Evolutionary conservation across 768 basidiomycete species (phyloP).

Genomic region (Exidia glandulosa): DNA sequence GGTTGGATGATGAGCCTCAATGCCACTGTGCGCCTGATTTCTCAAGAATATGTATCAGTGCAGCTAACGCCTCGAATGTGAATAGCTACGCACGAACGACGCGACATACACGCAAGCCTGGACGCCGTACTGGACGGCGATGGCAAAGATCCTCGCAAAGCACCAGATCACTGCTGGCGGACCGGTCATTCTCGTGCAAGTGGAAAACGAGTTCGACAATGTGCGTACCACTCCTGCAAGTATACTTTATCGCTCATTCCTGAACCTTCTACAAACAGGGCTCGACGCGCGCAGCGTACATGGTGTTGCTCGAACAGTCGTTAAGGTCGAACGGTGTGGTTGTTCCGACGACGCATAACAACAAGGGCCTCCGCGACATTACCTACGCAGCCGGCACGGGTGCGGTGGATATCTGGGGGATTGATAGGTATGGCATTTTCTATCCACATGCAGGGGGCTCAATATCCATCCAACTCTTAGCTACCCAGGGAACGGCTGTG

Average conservation of each 20-base stretch:
- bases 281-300: slow-evolving; percentile 32
- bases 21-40: slow-evolving; percentile 12
- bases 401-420: slow-evolving; percentile 41
- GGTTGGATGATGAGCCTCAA: slow-evolving; percentile 49
- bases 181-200: slow-evolving; percentile 43
- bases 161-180: slow-evolving; percentile 53
- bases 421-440: background rate
- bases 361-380: slow-evolving; percentile 35
- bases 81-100: slow-evolving; percentile 36
- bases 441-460: too few relatives aligned
- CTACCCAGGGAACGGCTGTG: slow-evolving; percentile 35
- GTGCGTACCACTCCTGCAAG: slow-evolving; percentile 3
- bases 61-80: background rate
- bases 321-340: slow-evolving; percentile 36
- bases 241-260: slow-evolving; percentile 40
- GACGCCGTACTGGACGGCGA: slow-evolving; percentile 41
- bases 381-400: slow-evolving; percentile 34
- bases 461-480: background rate
- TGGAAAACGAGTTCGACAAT: slow-evolving; percentile 42
- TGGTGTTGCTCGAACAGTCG: slow-evolving; percentile 37
- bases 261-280: slow-evolving; percentile 15
- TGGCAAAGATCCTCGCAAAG: slow-evolving; percentile 37
- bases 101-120: slow-evolving; percentile 41
- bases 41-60: background rate
- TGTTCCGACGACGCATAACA: slow-evolving; percentile 42